These are phyloP conservation scores for Phyllostachys edulis DNA, from an alignment of 176 grass and related monocot genomes.

Conservation along the genomic window DNA sequence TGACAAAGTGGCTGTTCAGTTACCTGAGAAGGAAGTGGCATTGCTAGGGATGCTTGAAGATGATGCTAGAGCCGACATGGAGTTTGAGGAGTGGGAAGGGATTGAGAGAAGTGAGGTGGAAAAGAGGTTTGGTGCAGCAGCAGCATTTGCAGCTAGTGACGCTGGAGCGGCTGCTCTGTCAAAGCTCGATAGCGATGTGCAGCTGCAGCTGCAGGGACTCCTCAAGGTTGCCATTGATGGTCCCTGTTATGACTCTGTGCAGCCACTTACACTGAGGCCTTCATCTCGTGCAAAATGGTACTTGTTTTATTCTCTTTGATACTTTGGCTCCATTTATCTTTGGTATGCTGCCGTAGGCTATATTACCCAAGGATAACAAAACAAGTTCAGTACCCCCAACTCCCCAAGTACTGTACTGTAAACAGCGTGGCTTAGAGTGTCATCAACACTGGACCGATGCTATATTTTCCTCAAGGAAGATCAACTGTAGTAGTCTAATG, in stretches of 20 bases:
- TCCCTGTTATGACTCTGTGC: slow-evolving; percentile 68
- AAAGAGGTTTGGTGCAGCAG: slow-evolving; percentile 63
- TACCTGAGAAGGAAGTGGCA: slow-evolving; percentile 28
- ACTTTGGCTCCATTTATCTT: slow-evolving; percentile 18
- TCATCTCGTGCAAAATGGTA: slow-evolving; percentile 95
- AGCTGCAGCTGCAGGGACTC: slow-evolving; percentile 75
- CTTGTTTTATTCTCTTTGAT: not conserved
- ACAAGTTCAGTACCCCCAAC: not conserved
- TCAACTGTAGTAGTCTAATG: not conserved
- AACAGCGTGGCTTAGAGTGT: not conserved
- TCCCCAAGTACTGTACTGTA: not conserved
- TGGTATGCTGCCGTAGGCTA: not conserved
- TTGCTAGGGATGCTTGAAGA: slow-evolving; percentile 25
- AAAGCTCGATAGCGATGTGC: slow-evolving; percentile 58
- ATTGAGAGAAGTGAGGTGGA: slow-evolving; percentile 84
- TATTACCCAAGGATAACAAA: not conserved
- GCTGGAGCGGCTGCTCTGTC: slow-evolving; percentile 52
- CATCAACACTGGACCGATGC: not conserved
- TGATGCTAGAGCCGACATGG: slow-evolving; percentile 30
- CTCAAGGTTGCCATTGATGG: slow-evolving; percentile 88
- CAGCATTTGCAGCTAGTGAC: slow-evolving; percentile 51
- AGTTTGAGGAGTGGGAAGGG: slow-evolving; percentile 91
- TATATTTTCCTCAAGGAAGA: slow-evolving; percentile 21
- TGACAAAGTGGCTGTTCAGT: slow-evolving; percentile 21
- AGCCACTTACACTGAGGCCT: slow-evolving; percentile 74